Percentiles rank a stretch among this genome's conserved stretches.
Conservation (phyloP, 2,329 filamentous ascomycete species). For the Trichoderma sp. region DNA sequence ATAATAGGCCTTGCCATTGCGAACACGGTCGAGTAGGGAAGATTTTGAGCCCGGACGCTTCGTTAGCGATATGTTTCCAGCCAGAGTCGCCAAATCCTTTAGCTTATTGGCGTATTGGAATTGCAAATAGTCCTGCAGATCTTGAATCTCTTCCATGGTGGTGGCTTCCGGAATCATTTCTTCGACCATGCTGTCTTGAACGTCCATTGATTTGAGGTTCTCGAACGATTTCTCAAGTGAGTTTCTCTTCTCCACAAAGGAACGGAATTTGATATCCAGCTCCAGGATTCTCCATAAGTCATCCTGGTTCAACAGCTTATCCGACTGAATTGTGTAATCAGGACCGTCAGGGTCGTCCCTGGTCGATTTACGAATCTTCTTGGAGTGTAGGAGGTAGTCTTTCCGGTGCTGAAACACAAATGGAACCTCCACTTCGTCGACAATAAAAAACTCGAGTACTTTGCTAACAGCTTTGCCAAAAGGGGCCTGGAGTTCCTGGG, state of each 20-base stretch:
- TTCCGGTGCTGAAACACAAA: slow-evolving; percentile 99
- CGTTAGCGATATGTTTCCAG: slow-evolving; percentile 65
- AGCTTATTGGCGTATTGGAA: slow-evolving; percentile 88
- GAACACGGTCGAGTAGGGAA: slow-evolving; percentile 80
- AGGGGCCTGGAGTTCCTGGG: slow-evolving; percentile 72
- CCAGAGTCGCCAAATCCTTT: slow-evolving; percentile 73
- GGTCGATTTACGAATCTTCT: slow-evolving; percentile 65
- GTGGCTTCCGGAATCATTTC: slow-evolving; percentile 79
- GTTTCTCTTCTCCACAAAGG: slow-evolving; percentile 88
- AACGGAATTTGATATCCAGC: slow-evolving; percentile 91
- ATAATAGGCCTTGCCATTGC: slow-evolving; percentile 76
- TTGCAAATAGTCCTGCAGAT: slow-evolving; percentile 93
- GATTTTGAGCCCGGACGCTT: slow-evolving; percentile 85
- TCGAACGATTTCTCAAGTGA: slow-evolving; percentile 79
- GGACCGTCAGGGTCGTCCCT: slow-evolving; percentile 70
- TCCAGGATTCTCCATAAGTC: slow-evolving; percentile 96
- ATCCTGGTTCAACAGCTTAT: slow-evolving; percentile 88
- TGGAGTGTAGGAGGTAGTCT: slow-evolving; percentile 92
- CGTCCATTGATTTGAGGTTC: slow-evolving; percentile 65
- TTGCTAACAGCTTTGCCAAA: slow-evolving; percentile 89
- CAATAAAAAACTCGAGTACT: slow-evolving; percentile 92
- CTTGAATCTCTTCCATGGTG: slow-evolving; percentile 94
- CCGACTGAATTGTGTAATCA: slow-evolving; percentile 74
- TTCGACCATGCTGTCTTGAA: slow-evolving; percentile 76
- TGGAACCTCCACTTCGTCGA: slow-evolving; percentile 92